A percentile compares a stretch with the other conserved stretches of the same genome.
phyloP scores from a whole-genome alignment of 345 rosid species.

The Geranium rotundifolium region DNA sequence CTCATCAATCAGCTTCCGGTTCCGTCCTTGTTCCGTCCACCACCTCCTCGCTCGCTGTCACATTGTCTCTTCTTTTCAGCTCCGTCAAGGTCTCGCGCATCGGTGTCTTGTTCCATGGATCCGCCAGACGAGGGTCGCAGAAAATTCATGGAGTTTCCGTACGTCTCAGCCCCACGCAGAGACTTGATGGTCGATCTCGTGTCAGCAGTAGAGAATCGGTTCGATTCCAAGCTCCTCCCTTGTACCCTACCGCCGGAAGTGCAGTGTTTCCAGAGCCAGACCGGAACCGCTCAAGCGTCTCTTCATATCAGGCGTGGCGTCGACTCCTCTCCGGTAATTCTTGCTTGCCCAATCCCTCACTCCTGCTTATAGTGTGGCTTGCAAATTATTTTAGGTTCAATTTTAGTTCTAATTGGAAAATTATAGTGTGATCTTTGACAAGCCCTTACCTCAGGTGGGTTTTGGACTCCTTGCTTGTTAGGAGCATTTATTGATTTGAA shows the following conservation, averaged over 20 bases:
- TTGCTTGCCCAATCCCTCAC: background rate
- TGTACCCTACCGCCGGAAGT: constrained; percentile 56
- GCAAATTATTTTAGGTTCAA: background rate
- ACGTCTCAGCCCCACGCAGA: constrained; percentile 39
- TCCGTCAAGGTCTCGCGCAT: background rate
- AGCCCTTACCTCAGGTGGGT: too few relatives aligned
- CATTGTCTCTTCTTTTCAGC: too few relatives aligned
- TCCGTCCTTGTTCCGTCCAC: too few relatives aligned
- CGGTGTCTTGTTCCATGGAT: constrained; percentile 23
- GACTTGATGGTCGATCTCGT: constrained; percentile 52
- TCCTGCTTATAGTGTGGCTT: background rate
- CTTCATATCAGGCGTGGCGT: constrained; percentile 51
- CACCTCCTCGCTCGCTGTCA: too few relatives aligned
- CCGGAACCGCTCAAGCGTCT: constrained; percentile 49
- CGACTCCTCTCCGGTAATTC: constrained; percentile 40
- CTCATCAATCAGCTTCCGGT: too few relatives aligned
- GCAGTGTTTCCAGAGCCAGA: constrained; percentile 39
- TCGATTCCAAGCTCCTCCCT: constrained; percentile 43
- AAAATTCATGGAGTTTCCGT: constrained; percentile 54
- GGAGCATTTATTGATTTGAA: too few relatives aligned
- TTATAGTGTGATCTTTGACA: background rate
- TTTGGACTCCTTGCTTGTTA: too few relatives aligned
- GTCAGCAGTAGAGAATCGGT: constrained; percentile 54
- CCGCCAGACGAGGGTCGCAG: constrained; percentile 20
- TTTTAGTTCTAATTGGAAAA: background rate